These are phyloP conservation scores for Dipodascopsis uninucleata DNA, from an alignment of 805 yeast genomes.

Conservation along the genomic window DNA sequence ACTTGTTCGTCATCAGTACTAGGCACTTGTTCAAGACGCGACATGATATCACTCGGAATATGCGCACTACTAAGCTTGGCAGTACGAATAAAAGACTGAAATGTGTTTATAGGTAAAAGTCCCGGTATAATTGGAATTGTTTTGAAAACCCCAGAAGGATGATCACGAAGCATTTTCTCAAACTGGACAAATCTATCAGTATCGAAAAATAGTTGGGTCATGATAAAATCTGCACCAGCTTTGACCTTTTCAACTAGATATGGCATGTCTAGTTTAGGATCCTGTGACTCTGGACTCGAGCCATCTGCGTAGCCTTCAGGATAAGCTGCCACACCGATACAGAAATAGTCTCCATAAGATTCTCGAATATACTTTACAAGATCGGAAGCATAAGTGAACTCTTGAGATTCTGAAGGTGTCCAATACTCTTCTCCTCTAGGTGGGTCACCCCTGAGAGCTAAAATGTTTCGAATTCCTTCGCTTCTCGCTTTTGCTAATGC, in stretches of 20 bases:
- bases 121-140: conserved; percentile 75
- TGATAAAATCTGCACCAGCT: conserved; percentile 93
- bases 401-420: conserved; percentile 42
- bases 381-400: conserved; percentile 78
- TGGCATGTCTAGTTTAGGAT: conserved; percentile 67
- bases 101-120: conserved; percentile 86
- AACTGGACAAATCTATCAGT: conserved; percentile 69
- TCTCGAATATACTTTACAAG: conserved; percentile 73
- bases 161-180: conserved; percentile 43
- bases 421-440: conserved; percentile 71
- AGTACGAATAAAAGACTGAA: conserved; percentile 76
- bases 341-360: conserved; percentile 73
- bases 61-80: conserved; percentile 85
- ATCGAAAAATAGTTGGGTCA: conserved; percentile 90
- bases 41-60: conserved; percentile 58
- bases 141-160: conserved; percentile 38
- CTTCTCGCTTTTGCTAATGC: conserved; percentile 69
- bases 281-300: conserved; percentile 48
- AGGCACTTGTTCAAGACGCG: conserved; percentile 50
- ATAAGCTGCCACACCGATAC: conserved; percentile 95
- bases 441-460: conserved; percentile 95
- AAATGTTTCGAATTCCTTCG: conserved; percentile 79
- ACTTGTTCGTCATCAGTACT: conserved; percentile 76
- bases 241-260: conserved; percentile 75
- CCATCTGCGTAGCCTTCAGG: conserved; percentile 98